Conservation (phyloP, 140 eudicot species). For the Flaveria floridana region DNA sequence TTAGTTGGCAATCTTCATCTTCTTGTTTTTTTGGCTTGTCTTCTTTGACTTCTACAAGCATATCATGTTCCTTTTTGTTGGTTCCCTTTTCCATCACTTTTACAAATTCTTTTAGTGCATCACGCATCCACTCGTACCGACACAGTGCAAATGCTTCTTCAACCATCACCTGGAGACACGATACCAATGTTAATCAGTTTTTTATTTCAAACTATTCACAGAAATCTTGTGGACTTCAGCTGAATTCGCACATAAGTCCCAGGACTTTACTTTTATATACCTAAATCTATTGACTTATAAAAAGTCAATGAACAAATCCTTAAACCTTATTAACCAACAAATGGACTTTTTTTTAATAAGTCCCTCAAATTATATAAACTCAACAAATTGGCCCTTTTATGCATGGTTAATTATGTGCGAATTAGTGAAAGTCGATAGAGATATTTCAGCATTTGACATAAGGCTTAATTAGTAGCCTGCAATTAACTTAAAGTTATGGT, state of each 20-base stretch:
- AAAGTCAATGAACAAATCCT: background rate
- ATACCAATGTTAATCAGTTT: background rate
- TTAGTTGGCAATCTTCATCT: constrained; percentile 42
- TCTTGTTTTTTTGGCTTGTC: constrained; percentile 25
- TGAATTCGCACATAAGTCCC: background rate
- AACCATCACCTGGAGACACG: constrained; percentile 39
- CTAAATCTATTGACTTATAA: background rate
- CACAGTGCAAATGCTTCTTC: constrained; percentile 55
- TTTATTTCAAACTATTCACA: background rate
- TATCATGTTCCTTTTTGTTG: constrained; percentile 27
- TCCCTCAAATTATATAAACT: background rate
- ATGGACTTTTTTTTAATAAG: background rate
- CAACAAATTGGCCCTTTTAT: background rate
- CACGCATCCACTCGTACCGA: constrained; percentile 71
- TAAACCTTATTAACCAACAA: background rate
- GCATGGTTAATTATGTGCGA: background rate
- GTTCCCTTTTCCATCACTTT: constrained; percentile 30
- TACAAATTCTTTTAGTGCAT: constrained; percentile 47
- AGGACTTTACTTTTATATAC: background rate
- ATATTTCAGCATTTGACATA: background rate
- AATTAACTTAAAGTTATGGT: background rate
- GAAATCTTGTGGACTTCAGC: background rate
- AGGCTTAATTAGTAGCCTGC: background rate
- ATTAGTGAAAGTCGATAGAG: background rate
- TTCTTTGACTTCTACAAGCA: constrained; percentile 14